A percentile compares a stretch with the other conserved stretches of the same genome.
These are phyloP conservation scores for Scleroderma bovista DNA, from an alignment of 768 basidiomycete species.

Conservation along the genomic window DNA sequence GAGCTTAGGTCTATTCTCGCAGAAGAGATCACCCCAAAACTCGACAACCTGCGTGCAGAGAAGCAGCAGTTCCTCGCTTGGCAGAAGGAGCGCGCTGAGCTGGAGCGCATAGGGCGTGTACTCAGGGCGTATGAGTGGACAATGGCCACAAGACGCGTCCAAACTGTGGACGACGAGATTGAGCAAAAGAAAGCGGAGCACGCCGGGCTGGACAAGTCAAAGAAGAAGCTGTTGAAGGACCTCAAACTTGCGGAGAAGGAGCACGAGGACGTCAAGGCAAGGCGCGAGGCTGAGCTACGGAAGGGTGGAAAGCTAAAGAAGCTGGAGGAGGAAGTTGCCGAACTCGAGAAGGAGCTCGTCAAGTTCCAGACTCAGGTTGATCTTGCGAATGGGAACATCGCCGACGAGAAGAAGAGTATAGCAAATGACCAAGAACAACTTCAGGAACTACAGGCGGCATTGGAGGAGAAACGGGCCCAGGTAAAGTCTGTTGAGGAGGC, in stretches of 20 bases:
- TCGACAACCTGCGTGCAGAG: slow-evolving; percentile 84
- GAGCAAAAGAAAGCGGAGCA: slow-evolving; percentile 45
- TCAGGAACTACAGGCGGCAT: slow-evolving; percentile 51
- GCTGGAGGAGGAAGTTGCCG: slow-evolving; percentile 73
- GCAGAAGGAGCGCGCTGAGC: slow-evolving; percentile 83
- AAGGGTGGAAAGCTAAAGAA: slow-evolving; percentile 92
- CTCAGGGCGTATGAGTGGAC: slow-evolving; percentile 89
- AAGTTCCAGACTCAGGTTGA: slow-evolving; percentile 85
- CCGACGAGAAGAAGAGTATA: slow-evolving; percentile 69
- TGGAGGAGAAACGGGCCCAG: slow-evolving; percentile 55
- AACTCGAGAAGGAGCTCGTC: slow-evolving; percentile 72
- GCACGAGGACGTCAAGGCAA: slow-evolving; percentile 57
- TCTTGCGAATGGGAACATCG: slow-evolving; percentile 67
- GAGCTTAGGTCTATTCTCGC: slow-evolving; percentile 75
- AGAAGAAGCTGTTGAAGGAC: slow-evolving; percentile 48
- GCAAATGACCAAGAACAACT: slow-evolving; percentile 48
- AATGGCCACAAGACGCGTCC: slow-evolving; percentile 47
- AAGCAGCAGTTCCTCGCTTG: slow-evolving; percentile 85
- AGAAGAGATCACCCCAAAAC: slow-evolving; percentile 93
- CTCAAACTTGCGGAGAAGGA: slow-evolving; percentile 63
- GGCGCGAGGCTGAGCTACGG: slow-evolving; percentile 80
- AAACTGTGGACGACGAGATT: slow-evolving; percentile 53
- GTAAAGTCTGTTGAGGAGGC: slow-evolving; percentile 49
- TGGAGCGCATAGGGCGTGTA: slow-evolving; percentile 78
- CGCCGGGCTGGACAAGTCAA: slow-evolving; percentile 40